These are phyloP conservation scores for Aspergillus conjunctus DNA, from an alignment of 495 filamentous ascomycete genomes.

Conservation along the genomic window DNA sequence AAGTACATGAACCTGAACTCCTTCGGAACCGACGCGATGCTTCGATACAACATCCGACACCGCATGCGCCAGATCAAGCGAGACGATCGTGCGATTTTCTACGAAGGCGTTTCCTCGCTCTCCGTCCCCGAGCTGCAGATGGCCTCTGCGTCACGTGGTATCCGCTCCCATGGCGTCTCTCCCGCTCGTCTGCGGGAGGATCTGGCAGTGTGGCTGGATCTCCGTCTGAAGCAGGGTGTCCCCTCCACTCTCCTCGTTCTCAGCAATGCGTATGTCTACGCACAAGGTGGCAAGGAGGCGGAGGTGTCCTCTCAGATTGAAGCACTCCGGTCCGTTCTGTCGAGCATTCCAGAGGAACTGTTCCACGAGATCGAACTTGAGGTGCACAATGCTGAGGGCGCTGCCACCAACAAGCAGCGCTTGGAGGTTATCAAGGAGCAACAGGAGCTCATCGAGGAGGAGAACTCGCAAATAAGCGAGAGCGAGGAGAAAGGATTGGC, in stretches of 20 bases:
- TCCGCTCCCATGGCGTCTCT: slow-evolving; percentile 88
- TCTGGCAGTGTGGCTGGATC: slow-evolving; percentile 90
- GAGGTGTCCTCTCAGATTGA: slow-evolving; percentile 92
- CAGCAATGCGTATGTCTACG: slow-evolving; percentile 96
- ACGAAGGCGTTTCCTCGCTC: slow-evolving; percentile 90
- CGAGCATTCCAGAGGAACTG: slow-evolving; percentile 93
- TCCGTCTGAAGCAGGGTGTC: slow-evolving; percentile 88
- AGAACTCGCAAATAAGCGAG: slow-evolving; percentile 85
- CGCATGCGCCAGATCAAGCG: slow-evolving; percentile 99
- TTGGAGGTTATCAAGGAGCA: slow-evolving; percentile 99
- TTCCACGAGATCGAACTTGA: slow-evolving; percentile 99
- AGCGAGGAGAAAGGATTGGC: slow-evolving; percentile 58
- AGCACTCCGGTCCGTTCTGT: slow-evolving; percentile 86
- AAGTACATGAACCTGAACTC: slow-evolving; percentile 97
- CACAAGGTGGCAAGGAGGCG: slow-evolving; percentile 77
- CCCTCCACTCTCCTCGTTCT: slow-evolving; percentile 94
- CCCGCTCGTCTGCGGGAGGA: slow-evolving; percentile 88
- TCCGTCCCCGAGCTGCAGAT: slow-evolving; percentile 92
- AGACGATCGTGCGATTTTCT: slow-evolving; percentile 92
- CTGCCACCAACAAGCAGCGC: slow-evolving; percentile 97
- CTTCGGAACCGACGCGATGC: slow-evolving; percentile 94
- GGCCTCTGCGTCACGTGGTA: slow-evolving; percentile 85
- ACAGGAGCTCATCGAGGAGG: slow-evolving; percentile 96
- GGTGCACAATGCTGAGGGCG: slow-evolving; percentile 94
- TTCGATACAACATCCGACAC: slow-evolving; percentile 96